Conservation (phyloP, 352 stramenopile species). For the Detonula confervacea region DNA sequence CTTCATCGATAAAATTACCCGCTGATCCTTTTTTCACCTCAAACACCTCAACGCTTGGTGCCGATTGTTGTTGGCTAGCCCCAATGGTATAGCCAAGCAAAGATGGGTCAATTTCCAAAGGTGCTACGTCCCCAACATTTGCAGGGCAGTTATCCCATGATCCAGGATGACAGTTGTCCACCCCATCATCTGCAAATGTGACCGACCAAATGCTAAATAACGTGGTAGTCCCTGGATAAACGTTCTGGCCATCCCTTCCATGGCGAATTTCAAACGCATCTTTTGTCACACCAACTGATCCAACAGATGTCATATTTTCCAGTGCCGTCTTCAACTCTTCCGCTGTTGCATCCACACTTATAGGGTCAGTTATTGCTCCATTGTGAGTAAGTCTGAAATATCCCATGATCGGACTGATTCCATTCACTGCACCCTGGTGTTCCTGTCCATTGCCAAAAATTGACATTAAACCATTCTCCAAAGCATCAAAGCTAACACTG, state of each 20-base stretch:
- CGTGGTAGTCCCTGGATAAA: constrained; percentile 41
- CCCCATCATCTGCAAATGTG: constrained; percentile 68
- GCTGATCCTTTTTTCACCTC: constrained; percentile 73
- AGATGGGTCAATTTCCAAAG: constrained; percentile 70
- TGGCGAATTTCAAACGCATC: constrained; percentile 55
- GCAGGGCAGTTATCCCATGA: constrained; percentile 66
- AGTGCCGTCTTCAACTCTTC: constrained; percentile 88
- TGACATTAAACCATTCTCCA: constrained; percentile 51
- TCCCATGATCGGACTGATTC: constrained; percentile 77
- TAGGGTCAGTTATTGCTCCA: constrained; percentile 83
- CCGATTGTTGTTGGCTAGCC: constrained; percentile 46
- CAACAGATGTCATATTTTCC: constrained; percentile 88
- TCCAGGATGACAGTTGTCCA: constrained; percentile 50
- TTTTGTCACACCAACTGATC: constrained; percentile 90
- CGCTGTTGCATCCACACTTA: constrained; percentile 89
- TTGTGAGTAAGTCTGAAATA: constrained; percentile 89
- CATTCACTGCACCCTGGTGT: constrained; percentile 55
- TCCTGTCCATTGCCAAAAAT: constrained; percentile 56
- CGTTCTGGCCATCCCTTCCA: constrained; percentile 47
- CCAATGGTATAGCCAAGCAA: constrained; percentile 45
- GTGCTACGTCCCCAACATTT: constrained; percentile 87
- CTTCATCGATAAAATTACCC: constrained; percentile 74
- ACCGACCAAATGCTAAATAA: constrained; percentile 70
- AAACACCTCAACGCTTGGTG: constrained; percentile 67
- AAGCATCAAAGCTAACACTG: constrained; percentile 53